Percentiles rank a stretch among this genome's conserved stretches.
phyloP scores from a whole-genome alignment of 2,329 filamentous ascomycete genomes.

The Drechslerella coelobrocha region DNA sequence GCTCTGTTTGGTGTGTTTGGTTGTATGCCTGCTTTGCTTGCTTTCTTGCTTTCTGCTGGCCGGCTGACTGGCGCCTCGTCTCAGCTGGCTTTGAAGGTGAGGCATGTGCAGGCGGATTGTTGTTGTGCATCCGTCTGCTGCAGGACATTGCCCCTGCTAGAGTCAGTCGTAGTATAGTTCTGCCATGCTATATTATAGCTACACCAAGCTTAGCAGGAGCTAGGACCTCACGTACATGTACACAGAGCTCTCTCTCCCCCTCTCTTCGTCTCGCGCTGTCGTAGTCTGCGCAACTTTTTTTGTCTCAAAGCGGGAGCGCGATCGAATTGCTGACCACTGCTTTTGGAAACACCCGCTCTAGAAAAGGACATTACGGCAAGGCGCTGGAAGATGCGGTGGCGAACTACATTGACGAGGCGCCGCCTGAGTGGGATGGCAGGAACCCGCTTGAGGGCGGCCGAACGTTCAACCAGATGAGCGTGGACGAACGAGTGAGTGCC shows the following conservation, averaged over 20 bases:
- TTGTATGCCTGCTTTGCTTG: slow-evolving; percentile 18
- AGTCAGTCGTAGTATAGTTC: no score
- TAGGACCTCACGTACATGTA: no score
- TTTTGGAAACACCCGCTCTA: slow-evolving; percentile 60
- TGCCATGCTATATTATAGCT: no score
- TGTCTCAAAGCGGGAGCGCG: no score
- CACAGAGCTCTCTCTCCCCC: no score
- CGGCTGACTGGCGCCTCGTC: no score
- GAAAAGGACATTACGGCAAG: slow-evolving; percentile 87
- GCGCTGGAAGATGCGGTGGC: slow-evolving; percentile 92
- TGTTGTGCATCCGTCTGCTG: neutral
- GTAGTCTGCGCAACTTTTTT: no score
- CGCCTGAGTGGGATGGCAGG: slow-evolving; percentile 77
- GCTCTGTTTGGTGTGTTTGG: neutral
- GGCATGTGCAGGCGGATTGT: neutral
- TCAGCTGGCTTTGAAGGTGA: neutral
- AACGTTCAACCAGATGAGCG: slow-evolving; percentile 81
- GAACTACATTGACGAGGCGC: slow-evolving; percentile 87
- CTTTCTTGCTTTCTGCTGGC: slow-evolving; percentile 2
- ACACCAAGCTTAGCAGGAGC: no score
- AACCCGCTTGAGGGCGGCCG: slow-evolving; percentile 82
- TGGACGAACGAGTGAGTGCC: slow-evolving; percentile 75
- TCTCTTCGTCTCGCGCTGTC: no score
- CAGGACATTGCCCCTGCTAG: no score
- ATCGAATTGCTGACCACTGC: no score